Percentiles rank a stretch among this genome's conserved stretches.
Conservation (phyloP, 495 filamentous ascomycete genomes). For the Penicillium goetzii region DNA sequence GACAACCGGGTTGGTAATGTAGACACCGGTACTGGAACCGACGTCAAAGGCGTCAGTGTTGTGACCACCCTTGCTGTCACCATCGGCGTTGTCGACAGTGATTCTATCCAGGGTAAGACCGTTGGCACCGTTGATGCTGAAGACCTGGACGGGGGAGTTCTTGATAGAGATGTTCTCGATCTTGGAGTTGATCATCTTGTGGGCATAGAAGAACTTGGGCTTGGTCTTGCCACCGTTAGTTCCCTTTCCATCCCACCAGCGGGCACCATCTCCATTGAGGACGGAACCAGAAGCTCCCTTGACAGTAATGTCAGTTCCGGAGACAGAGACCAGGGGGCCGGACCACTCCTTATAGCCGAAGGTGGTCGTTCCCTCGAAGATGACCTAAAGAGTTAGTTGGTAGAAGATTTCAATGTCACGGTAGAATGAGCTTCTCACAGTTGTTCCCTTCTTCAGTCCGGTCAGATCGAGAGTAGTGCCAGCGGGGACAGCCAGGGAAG, state of each 20-base stretch:
- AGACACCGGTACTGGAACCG: slow-evolving; percentile 51
- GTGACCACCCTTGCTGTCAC: slow-evolving; percentile 53
- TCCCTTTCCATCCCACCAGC: slow-evolving; percentile 59
- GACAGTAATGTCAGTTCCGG: slow-evolving; percentile 52
- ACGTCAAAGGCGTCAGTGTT: slow-evolving; percentile 75
- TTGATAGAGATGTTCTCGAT: slow-evolving; percentile 51
- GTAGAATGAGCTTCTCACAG: slow-evolving; percentile 23
- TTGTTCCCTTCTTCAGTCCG: slow-evolving; percentile 48
- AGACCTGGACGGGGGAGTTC: slow-evolving; percentile 66
- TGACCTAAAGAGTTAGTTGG: slow-evolving; percentile 38
- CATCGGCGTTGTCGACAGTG: slow-evolving; percentile 63
- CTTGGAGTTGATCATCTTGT: slow-evolving; percentile 44
- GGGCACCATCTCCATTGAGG: slow-evolving; percentile 48
- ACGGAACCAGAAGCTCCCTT: slow-evolving; percentile 41
- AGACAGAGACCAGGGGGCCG: slow-evolving; percentile 52
- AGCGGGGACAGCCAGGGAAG: slow-evolving; percentile 51
- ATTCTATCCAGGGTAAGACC: slow-evolving; percentile 55
- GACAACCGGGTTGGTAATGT: slow-evolving; percentile 23
- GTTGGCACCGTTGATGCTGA: slow-evolving; percentile 56
- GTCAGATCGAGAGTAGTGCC: slow-evolving; percentile 57
- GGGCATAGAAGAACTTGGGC: slow-evolving; percentile 61
- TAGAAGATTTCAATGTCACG: not conserved
- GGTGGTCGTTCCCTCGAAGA: slow-evolving; percentile 55
- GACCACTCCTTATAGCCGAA: slow-evolving; percentile 59
- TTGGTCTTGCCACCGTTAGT: slow-evolving; percentile 61